Base-by-base conservation (phyloP, 805 yeast species). In the Pichia paraexigua region DNA sequence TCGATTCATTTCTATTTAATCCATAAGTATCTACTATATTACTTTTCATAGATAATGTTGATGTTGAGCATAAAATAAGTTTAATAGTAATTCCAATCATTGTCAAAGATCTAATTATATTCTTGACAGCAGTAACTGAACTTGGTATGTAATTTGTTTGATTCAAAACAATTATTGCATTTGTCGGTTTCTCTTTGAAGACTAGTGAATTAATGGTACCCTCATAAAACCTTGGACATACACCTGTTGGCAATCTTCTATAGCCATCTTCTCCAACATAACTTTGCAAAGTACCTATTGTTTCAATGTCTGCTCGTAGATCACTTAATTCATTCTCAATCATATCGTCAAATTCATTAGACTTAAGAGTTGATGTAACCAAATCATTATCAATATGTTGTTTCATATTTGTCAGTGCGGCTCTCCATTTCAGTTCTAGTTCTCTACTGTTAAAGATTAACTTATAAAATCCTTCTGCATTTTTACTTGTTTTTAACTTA, bases 361-460 rank as follows among this genome's bases (percentile, higher is more conserved):
- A 58, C 9, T 48, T 45, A 1, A 68, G 39, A 0, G 69, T 62
- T 0, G 65, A 57, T 1, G 71, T 64, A 1, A 68, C 44, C 15
- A 59, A 25, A 1, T 53, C 55, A 11, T 53, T 53, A 2, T 66
- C 63, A 46, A 67, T 62, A 20, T 53, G 56, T 4, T 58, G 47
- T 20, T 55, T 56, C 28, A 50, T 41, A 32, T 65, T 56, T 9
- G 58, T 57, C 5, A 69, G 54, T 2, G 65, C 70, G 27, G 58
- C 52, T 2, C 55, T 54, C 72, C 72, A 69, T 55, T 63, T 69
- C 32, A 60, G 62, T 32, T 63, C 41, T 2, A 64, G 18, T 15
- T 13, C 25, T 4, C 28, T 50, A 7, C 37, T 27, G 4, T 30
- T 8, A 15, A 50, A 53, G 12, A 43, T 35, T 17, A 53, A 21